Evolutionary conservation across 495 filamentous ascomycete species (phyloP), one percentile per base, ranked within the genome.

Genomic region (Penicillium tannophilum): DNA sequence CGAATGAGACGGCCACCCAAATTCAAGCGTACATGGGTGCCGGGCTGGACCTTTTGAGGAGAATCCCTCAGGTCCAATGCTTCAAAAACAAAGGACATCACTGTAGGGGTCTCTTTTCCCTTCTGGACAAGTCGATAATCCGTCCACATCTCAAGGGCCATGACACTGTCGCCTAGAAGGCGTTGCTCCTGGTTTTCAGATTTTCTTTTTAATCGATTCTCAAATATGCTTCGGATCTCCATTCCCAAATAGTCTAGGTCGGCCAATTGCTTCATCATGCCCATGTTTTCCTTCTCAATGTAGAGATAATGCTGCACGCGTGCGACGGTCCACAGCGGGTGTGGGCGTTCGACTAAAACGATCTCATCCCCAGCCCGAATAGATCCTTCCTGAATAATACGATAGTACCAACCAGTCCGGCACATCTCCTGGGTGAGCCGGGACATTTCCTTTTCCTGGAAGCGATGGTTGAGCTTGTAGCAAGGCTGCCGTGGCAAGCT

Each of bases 401-500:
- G 59, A 28, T 52, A 61, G n/a, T 52, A 56, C 59, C 59, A 61
- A 8, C 59, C 59, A 12, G 59, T 61, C 17, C 43, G 28, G 17
- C 28, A 52, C 14, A 9, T 11, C n/a, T 61, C 39, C 7, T 56
- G 53, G 10, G 45, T 47, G 4, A 45, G 36, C 6, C 28, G 46
- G 6, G 59, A 26, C 12, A 61, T 31, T 16, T 56, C 53, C 20
- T 56, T 61, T 16, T 41, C 43, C 31, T 48, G 39, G 23, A 61
- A 61, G 1, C 53, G 59, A 14, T 61, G 59, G 26, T 61, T 61
- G 11, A 56, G 48, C 24, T 61, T 61, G 41, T 39, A 60, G 20
- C 58, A 60, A 39, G 52, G 58, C 23, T 60, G 58, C 41, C 59
- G 36, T n/a, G 59, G 59, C 12, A 61, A 24, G 19, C 59, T 61